These are phyloP conservation scores for Cytospora piceae DNA, from an alignment of 2,329 filamentous ascomycete genomes.

Conservation along the genomic window DNA sequence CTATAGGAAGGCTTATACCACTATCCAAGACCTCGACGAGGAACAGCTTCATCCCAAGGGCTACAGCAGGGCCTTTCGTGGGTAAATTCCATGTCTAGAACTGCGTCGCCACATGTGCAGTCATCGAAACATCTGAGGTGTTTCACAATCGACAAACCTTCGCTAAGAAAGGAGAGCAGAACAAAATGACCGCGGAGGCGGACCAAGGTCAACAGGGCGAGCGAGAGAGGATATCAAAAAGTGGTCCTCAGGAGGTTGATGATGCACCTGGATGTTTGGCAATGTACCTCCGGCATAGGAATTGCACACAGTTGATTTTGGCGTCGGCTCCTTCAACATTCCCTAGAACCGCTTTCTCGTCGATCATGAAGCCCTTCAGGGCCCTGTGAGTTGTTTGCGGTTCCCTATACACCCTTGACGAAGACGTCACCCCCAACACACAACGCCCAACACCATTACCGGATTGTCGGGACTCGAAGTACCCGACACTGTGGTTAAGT, in stretches of 20 bases:
- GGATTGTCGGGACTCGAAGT: constrained; percentile 17
- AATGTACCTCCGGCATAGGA: not conserved
- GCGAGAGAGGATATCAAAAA: constrained; percentile 9
- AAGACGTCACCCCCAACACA: not conserved
- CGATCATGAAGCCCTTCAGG: not conserved
- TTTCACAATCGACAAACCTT: constrained; percentile 17
- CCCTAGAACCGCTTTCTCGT: not conserved
- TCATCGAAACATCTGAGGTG: constrained; percentile 12
- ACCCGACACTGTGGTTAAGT: constrained; percentile 30
- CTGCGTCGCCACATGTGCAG: not conserved
- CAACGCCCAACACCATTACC: constrained; percentile 18
- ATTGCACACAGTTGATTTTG: constrained; percentile 1
- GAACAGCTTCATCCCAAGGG: not conserved
- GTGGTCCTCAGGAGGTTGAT: constrained; percentile 16
- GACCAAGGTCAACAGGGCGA: constrained; percentile 11
- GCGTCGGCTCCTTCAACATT: not conserved
- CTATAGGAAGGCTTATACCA: not conserved
- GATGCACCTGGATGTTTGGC: constrained; percentile 20
- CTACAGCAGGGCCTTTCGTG: not conserved
- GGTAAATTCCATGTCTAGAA: not conserved
- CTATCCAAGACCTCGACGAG: not conserved
- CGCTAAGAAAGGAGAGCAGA: not conserved
- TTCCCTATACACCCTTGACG: not conserved
- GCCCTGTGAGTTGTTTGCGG: not conserved
- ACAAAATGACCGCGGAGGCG: constrained; percentile 1